Evolutionary conservation across 495 filamentous ascomycete genomes (phyloP), one percentile per base, ranked within the genome.

Genomic region (Aspergillus indologenus): DNA sequence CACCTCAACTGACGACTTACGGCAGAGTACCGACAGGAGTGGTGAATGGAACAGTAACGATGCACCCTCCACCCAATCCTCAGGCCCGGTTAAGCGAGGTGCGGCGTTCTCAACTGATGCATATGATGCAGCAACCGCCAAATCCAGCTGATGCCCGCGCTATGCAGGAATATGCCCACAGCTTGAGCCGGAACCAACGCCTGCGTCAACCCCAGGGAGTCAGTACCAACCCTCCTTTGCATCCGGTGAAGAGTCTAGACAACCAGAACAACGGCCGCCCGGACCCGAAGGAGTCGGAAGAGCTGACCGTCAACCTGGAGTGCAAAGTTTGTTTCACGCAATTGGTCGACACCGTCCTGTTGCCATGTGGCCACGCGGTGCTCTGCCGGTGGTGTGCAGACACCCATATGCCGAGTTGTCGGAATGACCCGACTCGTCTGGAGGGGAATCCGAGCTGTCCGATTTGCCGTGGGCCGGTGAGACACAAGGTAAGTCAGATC

Each of bases 251-350:
- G 31, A 48, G 57, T 11, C 51, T 68, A 11, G 68, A 68, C 22
- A 42, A 62, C 21, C 54, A 58, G 23, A 54, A 53, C 12, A 56
- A 70, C 48, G 56, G 54, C 15, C 62, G 67, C 21, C 83, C 83
- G 0, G 65, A 71, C 18, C 77, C 81, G 2, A 70, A 79, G 56
- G 74, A 73, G 31, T 68, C 77, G 3, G 75, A 74, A 3, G 72
- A 78, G 22, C 64, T 84, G 72, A 78, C 64, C 31, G 62, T 83
- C 23, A 79, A 75, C 21, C 68, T 84, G 50, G 76, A 81, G 54
- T 86, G 83, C 61, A 78, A 80, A 54, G 72, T 84, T 26, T 86
- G 83, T 64, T 80, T 80, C 56, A 69, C 65, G 0, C 83, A 86
- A 63, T 29, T 81, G 2, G 78, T 83, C 9, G 79, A 83, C 66